Percentiles rank a stretch among this genome's conserved stretches.
Conservation (phyloP, 257 asterid species). For the Paraleonurus japonicus region DNA sequence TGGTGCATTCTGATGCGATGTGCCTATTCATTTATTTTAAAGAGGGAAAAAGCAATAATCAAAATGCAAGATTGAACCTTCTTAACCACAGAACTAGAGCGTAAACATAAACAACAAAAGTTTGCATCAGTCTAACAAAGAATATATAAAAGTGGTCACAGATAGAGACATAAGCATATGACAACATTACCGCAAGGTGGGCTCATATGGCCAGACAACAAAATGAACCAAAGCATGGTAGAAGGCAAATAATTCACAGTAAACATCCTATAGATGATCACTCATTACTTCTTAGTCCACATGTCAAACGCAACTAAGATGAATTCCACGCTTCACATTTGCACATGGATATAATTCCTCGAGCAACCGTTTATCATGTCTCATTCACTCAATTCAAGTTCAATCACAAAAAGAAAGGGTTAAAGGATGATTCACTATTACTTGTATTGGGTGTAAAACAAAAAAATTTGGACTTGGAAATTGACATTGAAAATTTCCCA, state of each 20-base stretch:
- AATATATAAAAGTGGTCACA: not conserved
- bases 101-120: not conserved
- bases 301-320: not conserved
- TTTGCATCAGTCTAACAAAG: not conserved
- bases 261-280: not conserved
- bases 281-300: not conserved
- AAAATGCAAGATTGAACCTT: constrained; percentile 8
- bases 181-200: not conserved
- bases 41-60: constrained; percentile 17
- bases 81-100: not conserved
- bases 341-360: not conserved
- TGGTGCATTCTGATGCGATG: constrained; percentile 71
- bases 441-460: not conserved
- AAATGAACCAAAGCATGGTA: not conserved
- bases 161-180: not conserved
- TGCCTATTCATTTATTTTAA: constrained; percentile 46
- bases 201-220: not conserved
- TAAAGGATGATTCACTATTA: not conserved
- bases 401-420: not conserved
- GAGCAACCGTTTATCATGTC: not conserved
- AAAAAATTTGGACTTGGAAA: not conserved
- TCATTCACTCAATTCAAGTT: not conserved
- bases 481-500: not conserved
- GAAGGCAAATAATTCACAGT: not conserved
- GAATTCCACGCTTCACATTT: not conserved